Conservation (phyloP, 2,329 filamentous ascomycete species). For the Rosellinia necatrix region DNA sequence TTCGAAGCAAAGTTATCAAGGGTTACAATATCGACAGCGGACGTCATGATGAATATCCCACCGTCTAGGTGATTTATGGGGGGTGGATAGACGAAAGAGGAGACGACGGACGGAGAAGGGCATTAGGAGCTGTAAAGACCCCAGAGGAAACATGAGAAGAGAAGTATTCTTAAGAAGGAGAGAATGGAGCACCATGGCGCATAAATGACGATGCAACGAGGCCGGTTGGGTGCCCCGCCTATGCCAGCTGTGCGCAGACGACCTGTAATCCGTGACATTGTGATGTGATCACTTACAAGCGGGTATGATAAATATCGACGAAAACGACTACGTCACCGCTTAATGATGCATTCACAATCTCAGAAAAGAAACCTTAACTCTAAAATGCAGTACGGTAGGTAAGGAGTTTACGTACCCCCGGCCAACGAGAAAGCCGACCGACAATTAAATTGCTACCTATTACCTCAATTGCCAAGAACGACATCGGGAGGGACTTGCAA, state of each 20-base stretch:
- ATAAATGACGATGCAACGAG: neutral
- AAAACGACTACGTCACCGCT: too few species aligned
- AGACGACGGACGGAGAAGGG: neutral
- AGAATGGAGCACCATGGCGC: neutral
- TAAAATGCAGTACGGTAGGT: too few species aligned
- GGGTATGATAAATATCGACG: too few species aligned
- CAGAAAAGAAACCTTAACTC: too few species aligned
- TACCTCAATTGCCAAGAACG: too few species aligned
- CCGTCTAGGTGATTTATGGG: neutral
- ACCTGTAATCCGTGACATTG: neutral
- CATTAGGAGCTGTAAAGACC: too few species aligned
- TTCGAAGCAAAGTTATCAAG: conserved; percentile 56
- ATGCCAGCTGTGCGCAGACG: conserved; percentile 18
- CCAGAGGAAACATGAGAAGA: too few species aligned
- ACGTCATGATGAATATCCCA: conserved; percentile 36
- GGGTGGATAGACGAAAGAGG: neutral
- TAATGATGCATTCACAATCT: too few species aligned
- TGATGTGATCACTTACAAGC: neutral
- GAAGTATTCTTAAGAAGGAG: too few species aligned
- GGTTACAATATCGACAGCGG: conserved; percentile 50
- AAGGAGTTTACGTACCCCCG: neutral
- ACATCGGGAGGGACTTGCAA: too few species aligned
- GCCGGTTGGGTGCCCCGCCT: conserved; percentile 2
- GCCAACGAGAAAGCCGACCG: neutral
- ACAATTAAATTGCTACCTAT: neutral